A percentile compares a stretch with the other conserved stretches of the same genome.
Evolutionary conservation across 495 filamentous ascomycete genomes (phyloP).

Genomic region (Podospora bellae-mahoneyi): DNA sequence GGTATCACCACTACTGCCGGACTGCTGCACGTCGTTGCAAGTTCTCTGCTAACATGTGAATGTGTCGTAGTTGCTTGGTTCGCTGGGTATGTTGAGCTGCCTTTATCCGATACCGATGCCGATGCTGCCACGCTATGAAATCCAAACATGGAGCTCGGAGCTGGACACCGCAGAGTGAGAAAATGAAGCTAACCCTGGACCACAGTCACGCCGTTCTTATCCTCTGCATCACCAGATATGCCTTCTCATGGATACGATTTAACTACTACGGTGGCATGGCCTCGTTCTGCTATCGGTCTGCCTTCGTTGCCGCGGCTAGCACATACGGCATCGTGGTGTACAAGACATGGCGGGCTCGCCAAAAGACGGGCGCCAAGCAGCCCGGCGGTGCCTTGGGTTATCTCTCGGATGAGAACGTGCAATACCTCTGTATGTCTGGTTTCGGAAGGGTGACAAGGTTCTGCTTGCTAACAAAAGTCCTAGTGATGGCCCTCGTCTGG

Average conservation of each 20-base stretch:
- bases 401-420: slow-evolving; percentile 88
- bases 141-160: background rate
- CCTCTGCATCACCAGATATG: slow-evolving; percentile 75
- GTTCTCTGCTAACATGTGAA: slow-evolving; percentile 27
- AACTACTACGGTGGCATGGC: slow-evolving; percentile 73
- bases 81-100: slow-evolving; percentile 63
- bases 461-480: slow-evolving; percentile 12
- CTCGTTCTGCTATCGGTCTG: slow-evolving; percentile 77
- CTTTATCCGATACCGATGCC: slow-evolving; percentile 1
- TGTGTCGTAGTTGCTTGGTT: slow-evolving; percentile 67
- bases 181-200: background rate
- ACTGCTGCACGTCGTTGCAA: background rate
- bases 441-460: slow-evolving; percentile 6
- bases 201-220: slow-evolving; percentile 78
- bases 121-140: slow-evolving; percentile 7
- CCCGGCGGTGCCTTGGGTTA: slow-evolving; percentile 59
- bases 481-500: slow-evolving; percentile 95
- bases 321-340: slow-evolving; percentile 99
- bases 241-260: slow-evolving; percentile 76
- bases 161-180: background rate
- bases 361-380: slow-evolving; percentile 58
- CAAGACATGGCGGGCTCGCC: slow-evolving; percentile 86
- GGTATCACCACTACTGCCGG: background rate
- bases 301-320: slow-evolving; percentile 80
- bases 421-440: slow-evolving; percentile 78